Evolutionary conservation across 805 yeast genomes (phyloP), one percentile per base, ranked within the genome.

Genomic region (Spathaspora girioi): DNA sequence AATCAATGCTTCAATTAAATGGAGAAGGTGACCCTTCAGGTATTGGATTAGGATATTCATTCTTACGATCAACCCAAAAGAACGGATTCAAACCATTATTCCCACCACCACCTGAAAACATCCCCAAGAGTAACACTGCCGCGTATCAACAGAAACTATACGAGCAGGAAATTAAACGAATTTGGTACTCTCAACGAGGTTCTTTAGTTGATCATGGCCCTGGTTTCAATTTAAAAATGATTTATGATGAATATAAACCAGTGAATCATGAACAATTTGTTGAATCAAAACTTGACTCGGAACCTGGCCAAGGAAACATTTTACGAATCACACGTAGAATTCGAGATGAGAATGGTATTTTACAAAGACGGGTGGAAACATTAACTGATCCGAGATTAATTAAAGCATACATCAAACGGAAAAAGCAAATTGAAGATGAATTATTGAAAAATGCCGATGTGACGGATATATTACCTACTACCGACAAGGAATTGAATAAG

Each of bases 1-100:
- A 96, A 61, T 96, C 97, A 0, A 94, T 94, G 97, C 77, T 94
- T 43, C 97, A 91, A 63, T 80, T 94, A 23, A 89, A 89, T 63
- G 97, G 97, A 12, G 92, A 86, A 49, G 98, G 98, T 46, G 98
- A 94, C 66, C 96, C 97, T 1, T 84, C 96, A 0, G 96, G 96
- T 20, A 82, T 88, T 56, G 94, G 96, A 2, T 87, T 89, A 56
- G 96, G 93, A 0, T 88, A 88, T 57, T 89, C 97, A 9, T 87
- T 93, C 57, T 75, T 92, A 59, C 80, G 92, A 57, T 88, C 97
- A 0, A 89, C 97, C 0, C 96, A 93, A 89, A 94, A 93, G 67
- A 97, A 96, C 62, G 96, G 97, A 1, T 93, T 93, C 67, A 59
- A 63, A 41, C 78, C 78, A 5, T 57, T 69, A 12, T 62, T 70